Evolutionary conservation across 2,329 filamentous ascomycete genomes (phyloP), one percentile per base, ranked within the genome.

Genomic region (Metarhizium album): DNA sequence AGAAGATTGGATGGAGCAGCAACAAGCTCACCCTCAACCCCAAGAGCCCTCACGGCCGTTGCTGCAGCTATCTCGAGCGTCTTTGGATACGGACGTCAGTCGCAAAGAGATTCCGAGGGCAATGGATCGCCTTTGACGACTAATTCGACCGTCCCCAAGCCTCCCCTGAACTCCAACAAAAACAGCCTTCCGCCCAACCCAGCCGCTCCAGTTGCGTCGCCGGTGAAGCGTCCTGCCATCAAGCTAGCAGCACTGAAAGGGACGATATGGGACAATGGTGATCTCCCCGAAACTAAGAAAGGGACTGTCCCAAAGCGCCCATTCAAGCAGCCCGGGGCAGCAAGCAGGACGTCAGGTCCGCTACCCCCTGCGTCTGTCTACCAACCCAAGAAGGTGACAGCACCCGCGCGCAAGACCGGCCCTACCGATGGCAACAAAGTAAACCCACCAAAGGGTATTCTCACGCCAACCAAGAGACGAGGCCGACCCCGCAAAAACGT

Each of bases 401-500:
- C 16, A 42, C 31, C 46, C 14, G 27, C 49, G 20, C 38, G 31
- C 6, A 54, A 52, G n/a, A 49, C 50, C 2, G 43, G 31, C n/a
- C 6, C 47, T 24, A 42, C 52, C n/a, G 56, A 55, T 18, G 40
- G 40, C 11, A 40, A 16, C 37, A 14, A 23, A 43, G 40, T 24
- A 13, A 46, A 60, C 18, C 55, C 62, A n/a, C 69, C 75, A 9
- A 81, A 76, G 59, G 71, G 79, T 7, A 83, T 83, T 50, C 60
- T 82, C 42, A 75, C 76, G 2, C 79, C 80, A 3, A 69, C 68
- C 18, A 53, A 52, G 61, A 72, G 70, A 52, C 65, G 59, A 64
- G 70, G 58, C 55, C 63, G 62, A 18, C 61, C 62, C 18, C 70
- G 64, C 14, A 83, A 83, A 62, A 82, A 65, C 55, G 80, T 83